These are phyloP conservation scores for Malus hybrid DNA, from an alignment of 331 rosid species.

Conservation along the genomic window DNA sequence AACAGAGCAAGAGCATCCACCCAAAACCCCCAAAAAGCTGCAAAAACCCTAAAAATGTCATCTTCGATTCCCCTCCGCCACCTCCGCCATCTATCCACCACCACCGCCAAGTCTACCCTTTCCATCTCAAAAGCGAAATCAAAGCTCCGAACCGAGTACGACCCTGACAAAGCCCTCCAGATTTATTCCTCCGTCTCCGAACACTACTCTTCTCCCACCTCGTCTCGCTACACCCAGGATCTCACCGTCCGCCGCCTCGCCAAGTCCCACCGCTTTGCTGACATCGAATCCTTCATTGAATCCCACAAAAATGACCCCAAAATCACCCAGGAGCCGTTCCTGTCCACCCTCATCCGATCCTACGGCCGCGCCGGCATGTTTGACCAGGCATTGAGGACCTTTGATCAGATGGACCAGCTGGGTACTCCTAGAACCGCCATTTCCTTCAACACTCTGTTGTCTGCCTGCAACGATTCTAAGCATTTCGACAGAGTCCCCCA, in stretches of 20 bases:
- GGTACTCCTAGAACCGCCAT: conserved; percentile 50
- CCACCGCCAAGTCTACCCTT: conserved; percentile 29
- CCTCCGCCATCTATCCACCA: conserved; percentile 34
- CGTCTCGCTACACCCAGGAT: conserved; percentile 54
- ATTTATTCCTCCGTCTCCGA: conserved; percentile 47
- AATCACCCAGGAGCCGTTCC: conserved; percentile 42
- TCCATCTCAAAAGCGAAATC: conserved; percentile 46
- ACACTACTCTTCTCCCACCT: conserved; percentile 36
- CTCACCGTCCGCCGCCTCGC: conserved; percentile 60
- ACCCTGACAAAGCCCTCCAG: conserved; percentile 56
- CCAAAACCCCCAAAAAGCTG: neutral
- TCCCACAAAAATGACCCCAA: conserved; percentile 53
- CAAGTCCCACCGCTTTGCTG: conserved; percentile 46
- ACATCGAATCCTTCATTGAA: conserved; percentile 49
- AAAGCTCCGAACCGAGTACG: conserved; percentile 43
- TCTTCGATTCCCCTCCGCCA: conserved; percentile 28
- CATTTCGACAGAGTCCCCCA: conserved; percentile 34
- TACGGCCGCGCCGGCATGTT: conserved; percentile 60
- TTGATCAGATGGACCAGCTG: conserved; percentile 46
- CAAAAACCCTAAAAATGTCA: conserved; percentile 35
- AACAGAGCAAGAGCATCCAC: neutral
- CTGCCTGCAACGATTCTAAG: conserved; percentile 34
- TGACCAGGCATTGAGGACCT: conserved; percentile 45
- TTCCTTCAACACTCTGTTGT: conserved; percentile 52
- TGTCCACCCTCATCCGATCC: conserved; percentile 57